Evolutionary conservation across 768 basidiomycete genomes (phyloP).

Genomic region (Pholiota microspora): DNA sequence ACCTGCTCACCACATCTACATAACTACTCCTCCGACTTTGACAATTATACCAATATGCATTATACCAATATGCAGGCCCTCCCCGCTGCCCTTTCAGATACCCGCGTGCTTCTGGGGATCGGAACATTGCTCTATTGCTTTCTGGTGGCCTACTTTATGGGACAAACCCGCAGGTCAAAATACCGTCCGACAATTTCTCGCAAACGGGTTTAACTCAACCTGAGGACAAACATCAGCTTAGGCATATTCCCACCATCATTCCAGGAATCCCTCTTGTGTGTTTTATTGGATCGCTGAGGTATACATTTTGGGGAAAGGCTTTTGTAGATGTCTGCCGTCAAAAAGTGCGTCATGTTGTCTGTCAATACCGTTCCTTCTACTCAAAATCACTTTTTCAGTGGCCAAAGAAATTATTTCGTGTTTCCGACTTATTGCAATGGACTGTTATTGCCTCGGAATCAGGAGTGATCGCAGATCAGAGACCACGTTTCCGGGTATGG

Average conservation of each 20-base stretch:
- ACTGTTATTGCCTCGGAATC: constrained; percentile 31
- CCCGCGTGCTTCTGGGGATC: neutral
- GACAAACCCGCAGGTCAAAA: neutral
- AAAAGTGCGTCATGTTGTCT: neutral
- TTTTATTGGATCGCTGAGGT: neutral
- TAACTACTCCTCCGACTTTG: too few species aligned
- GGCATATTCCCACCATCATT: neutral
- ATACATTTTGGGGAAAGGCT: neutral
- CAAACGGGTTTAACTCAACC: neutral
- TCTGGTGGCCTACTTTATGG: neutral
- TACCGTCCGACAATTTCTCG: neutral
- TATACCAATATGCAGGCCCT: neutral
- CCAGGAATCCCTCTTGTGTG: neutral
- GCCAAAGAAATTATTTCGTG: constrained; percentile 13
- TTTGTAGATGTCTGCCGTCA: neutral
- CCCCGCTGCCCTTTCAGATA: neutral
- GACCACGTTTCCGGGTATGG: constrained; percentile 32
- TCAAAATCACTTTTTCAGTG: constrained; percentile 1
- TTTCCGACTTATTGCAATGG: constrained; percentile 30
- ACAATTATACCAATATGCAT: too few species aligned
- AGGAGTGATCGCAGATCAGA: constrained; percentile 38
- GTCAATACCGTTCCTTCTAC: too few species aligned
- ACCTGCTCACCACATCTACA: too few species aligned
- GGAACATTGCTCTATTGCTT: neutral
- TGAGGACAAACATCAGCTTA: neutral